Evolutionary conservation across 2,329 filamentous ascomycete genomes (phyloP), one percentile per base, ranked within the genome.

Genomic region (Penicillium crustosum): DNA sequence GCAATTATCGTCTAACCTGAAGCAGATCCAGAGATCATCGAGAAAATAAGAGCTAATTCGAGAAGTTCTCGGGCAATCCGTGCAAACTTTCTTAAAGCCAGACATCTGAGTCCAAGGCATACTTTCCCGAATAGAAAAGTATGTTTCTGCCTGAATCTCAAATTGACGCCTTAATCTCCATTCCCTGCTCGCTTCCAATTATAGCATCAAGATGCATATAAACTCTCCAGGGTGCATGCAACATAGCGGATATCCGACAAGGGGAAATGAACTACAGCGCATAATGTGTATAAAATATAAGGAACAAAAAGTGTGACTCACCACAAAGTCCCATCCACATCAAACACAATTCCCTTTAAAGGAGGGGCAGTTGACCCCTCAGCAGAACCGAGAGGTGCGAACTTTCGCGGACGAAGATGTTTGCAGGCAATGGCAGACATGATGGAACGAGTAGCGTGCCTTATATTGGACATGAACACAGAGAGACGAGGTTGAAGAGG

Each of bases 271-370:
- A 13, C 19, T 29, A n/a, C 6, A 42, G n/a, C 17, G 8, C 13
- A 41, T 10, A 4, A 21, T 3, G 15, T 2, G 19, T 12, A 33
- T 21, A 43, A 38, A 15, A 7, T 17, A 53, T 15, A 12, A 6
- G 10, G 48, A 23, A 33, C 12, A 25, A 21, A 42, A 29, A 29
- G 5, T 31, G 29, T 48, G 31, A 66, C 87, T 78, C 77, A 95
- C 93, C 89, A 97, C 59, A 97, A 77, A 25, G 93, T 99, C 4
- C 93, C 93, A 75, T 99, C 93, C 62, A 99, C 90, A 77, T 99
- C 93, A 76, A 97, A 97, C 15, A 97, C 79, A 27, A 88, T 81
- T 2, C 85, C 85, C 66, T 81, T 79, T 56, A 88, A 68, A 31
- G 66, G 68, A 42, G 81, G 79, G 19, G 75, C 74, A 60, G 48